A percentile compares a stretch with the other conserved stretches of the same genome.
phyloP scores from a whole-genome alignment of 345 rosid species.

The Crucihimalaya himalaica region DNA sequence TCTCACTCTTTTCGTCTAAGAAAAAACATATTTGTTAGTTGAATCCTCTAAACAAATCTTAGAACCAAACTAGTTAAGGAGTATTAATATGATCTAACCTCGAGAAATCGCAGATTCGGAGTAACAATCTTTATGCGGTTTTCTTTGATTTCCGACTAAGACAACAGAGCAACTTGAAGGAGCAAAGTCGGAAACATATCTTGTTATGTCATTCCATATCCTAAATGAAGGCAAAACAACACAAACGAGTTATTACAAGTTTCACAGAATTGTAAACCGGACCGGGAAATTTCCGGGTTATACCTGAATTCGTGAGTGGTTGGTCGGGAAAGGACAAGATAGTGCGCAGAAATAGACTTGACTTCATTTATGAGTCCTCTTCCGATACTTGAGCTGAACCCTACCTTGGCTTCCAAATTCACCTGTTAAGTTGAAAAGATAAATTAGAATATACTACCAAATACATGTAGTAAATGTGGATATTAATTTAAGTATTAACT shows the following conservation, averaged over 20 bases:
- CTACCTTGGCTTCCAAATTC: constrained; percentile 84
- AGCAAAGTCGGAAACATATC: constrained; percentile 61
- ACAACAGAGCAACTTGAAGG: constrained; percentile 65
- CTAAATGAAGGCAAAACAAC: constrained; percentile 33
- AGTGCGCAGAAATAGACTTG: constrained; percentile 70
- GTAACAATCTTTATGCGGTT: constrained; percentile 34
- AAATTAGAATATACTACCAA: neutral
- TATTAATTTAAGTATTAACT: no score
- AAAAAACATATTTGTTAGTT: neutral
- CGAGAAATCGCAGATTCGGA: constrained; percentile 37
- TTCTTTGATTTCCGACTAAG: constrained; percentile 53
- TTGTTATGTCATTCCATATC: constrained; percentile 47
- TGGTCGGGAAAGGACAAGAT: constrained; percentile 62
- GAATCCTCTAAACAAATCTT: neutral
- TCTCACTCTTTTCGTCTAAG: constrained; percentile 32
- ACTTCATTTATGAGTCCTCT: constrained; percentile 74
- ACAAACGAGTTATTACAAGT: neutral
- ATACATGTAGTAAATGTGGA: neutral
- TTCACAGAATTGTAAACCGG: neutral
- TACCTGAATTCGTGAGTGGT: constrained; percentile 41
- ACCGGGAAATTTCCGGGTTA: neutral
- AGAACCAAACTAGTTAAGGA: neutral
- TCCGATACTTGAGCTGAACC: constrained; percentile 59
- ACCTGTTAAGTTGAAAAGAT: constrained; percentile 46
- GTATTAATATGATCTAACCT: constrained; percentile 42